A percentile compares a stretch with the other conserved stretches of the same genome.
These are phyloP conservation scores for Amaranthus cruentus DNA, from an alignment of 148 eudicot genomes.

Conservation along the genomic window DNA sequence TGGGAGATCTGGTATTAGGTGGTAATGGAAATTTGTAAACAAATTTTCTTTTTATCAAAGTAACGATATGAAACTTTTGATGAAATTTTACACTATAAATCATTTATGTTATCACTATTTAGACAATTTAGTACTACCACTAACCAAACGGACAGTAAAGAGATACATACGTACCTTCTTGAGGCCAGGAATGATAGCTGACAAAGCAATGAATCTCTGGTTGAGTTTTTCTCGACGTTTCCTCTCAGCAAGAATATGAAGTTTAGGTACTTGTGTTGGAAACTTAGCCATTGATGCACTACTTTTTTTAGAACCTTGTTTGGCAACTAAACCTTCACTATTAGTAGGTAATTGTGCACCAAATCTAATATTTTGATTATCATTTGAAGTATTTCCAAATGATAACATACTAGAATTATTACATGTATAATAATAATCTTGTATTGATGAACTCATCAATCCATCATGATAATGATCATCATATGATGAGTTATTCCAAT, in stretches of 20 bases:
- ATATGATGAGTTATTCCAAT: slow-evolving; percentile 2
- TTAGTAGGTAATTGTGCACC: slow-evolving; percentile 23
- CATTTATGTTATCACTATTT: too few relatives aligned
- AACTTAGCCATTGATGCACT: slow-evolving; percentile 14
- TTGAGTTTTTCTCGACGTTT: slow-evolving; percentile 55
- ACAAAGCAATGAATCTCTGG: slow-evolving; percentile 50
- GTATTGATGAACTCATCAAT: slow-evolving; percentile 19
- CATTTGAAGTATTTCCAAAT: slow-evolving; percentile 24
- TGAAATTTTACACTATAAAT: too few relatives aligned
- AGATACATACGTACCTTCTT: slow-evolving; percentile 46
- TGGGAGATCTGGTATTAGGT: too few relatives aligned
- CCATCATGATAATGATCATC: too few relatives aligned
- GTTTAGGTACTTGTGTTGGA: slow-evolving; percentile 32
- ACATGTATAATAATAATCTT: background rate
- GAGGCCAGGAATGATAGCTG: slow-evolving; percentile 56
- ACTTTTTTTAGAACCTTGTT: slow-evolving; percentile 26
- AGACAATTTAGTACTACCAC: too few relatives aligned
- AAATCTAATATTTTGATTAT: background rate
- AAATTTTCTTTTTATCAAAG: too few relatives aligned
- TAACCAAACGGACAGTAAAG: background rate
- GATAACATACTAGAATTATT: slow-evolving; percentile 20
- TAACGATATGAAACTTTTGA: too few relatives aligned
- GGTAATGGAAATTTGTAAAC: too few relatives aligned
- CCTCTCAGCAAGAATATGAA: slow-evolving; percentile 60
- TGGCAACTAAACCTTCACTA: too few relatives aligned